Conservation (phyloP, 768 basidiomycete species). For the Amanita rimosa region DNA sequence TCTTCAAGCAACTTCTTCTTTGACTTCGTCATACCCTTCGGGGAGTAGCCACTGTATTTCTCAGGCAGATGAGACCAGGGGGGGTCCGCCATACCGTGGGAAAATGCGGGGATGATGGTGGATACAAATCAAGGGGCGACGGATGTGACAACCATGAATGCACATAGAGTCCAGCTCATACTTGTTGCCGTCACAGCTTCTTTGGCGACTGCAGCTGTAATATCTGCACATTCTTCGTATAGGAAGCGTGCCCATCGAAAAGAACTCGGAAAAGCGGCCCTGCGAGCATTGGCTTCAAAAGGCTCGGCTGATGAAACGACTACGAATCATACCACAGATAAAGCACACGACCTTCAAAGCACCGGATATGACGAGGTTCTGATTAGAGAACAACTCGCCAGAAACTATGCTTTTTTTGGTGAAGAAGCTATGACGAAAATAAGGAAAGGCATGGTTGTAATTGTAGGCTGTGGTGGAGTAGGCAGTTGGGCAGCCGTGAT, state of each 20-base stretch:
- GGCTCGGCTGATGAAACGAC: constrained; percentile 9
- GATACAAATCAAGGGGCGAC: too few species aligned
- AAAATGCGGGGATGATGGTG: too few species aligned
- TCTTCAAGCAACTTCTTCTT: too few species aligned
- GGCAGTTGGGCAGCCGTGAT: constrained; percentile 95
- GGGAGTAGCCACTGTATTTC: too few species aligned
- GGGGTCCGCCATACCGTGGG: too few species aligned
- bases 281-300: constrained; percentile 33
- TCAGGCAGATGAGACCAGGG: too few species aligned
- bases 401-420: constrained; percentile 93
- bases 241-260: constrained; percentile 34
- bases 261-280: constrained; percentile 46
- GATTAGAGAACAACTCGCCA: constrained; percentile 79
- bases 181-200: constrained; percentile 57
- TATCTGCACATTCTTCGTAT: constrained; percentile 49
- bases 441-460: constrained; percentile 63
- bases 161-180: constrained; percentile 53
- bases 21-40: too few species aligned
- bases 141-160: constrained; percentile 16
- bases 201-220: constrained; percentile 41
- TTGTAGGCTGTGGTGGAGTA: constrained; percentile 94
- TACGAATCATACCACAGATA: constrained; percentile 12
- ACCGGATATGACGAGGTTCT: constrained; percentile 64
- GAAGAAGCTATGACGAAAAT: constrained; percentile 80
- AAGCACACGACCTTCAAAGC: neutral